Base-by-base conservation (phyloP, 2,329 filamentous ascomycete species). In the Samsoniella hepiali region DNA sequence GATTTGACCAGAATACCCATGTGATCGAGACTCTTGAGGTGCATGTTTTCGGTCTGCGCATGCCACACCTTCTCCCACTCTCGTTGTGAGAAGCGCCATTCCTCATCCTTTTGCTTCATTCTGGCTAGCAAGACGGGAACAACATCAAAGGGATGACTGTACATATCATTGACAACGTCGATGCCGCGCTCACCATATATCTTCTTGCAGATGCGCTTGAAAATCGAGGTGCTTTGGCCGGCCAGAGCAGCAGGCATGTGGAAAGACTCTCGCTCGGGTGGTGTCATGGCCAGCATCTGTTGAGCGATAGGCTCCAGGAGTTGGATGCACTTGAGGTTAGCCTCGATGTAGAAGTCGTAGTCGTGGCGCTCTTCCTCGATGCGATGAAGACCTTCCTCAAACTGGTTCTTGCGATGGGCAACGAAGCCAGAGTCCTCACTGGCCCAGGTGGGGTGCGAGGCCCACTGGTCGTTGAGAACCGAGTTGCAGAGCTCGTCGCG, bases 31-130 rank as follows among this genome's bases (percentile, higher is more conserved):
- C 93, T 97, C 79, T 93, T 96, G 78, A 96, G 91, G 77, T 97
- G 96, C 80, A 96, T 94, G 71, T 90, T 89, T 72, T 96, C 90
- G 31, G 94, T 98, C 78, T 98, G 95, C 57, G 92, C 89, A 67
- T 95, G 92, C 95, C 95, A 99, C 8, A 99, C 93, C 77, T 97
- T 97, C 76, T 98, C 93, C 95, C 95, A 99, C 74, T 99, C 96
- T 38, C 95, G 91, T 81, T 91, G 93, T 6, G 92, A 94, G 69
- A 96, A 93, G 67, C 96, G 92, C 95, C 95, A 99, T 71, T 98
- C 93, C 75, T 99, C 95, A 51, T 96, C 89, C 74, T 98, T 97
- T 71, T 96, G 91, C 78, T 98, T 98, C 69, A 99, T 83, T 13
- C 95, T 87, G 58, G 91, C 89, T 65, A 99, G 81, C 34, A 99